A percentile compares a stretch with the other conserved stretches of the same genome.
phyloP scores from a whole-genome alignment of 1,139 yeast species.

The Sugiyamaella novakii region DNA sequence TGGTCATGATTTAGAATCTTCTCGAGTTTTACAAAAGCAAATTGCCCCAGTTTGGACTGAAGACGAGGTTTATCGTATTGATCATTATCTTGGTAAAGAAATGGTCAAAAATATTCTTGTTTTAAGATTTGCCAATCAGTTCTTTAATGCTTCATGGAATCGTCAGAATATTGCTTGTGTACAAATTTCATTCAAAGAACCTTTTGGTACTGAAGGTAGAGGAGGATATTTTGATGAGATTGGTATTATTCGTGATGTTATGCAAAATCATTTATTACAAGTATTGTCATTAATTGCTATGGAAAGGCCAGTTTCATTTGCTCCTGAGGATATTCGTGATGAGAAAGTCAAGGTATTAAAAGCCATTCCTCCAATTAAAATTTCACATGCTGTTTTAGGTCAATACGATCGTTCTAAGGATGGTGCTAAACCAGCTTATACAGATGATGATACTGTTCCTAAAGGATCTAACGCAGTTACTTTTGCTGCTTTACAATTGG shows the following conservation, averaged over 20 bases:
- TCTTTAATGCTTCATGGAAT: constrained; percentile 86
- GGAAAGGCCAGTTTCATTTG: constrained; percentile 91
- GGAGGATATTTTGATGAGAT: constrained; percentile 96
- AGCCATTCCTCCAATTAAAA: constrained; percentile 70
- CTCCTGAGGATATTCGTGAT: constrained; percentile 92
- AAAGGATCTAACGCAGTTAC: constrained; percentile 84
- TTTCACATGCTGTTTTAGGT: constrained; percentile 73
- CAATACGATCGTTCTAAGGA: constrained; percentile 85
- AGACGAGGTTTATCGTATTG: constrained; percentile 91
- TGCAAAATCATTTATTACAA: constrained; percentile 96
- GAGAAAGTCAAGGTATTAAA: constrained; percentile 92
- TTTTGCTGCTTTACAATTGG: constrained; percentile 79
- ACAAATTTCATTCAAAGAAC: constrained; percentile 92
- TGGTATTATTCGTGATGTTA: constrained; percentile 96
- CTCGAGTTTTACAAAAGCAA: constrained; percentile 72
- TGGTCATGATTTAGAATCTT: constrained; percentile 83
- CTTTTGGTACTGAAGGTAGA: constrained; percentile 97
- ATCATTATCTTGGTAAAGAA: constrained; percentile 96
- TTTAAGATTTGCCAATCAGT: constrained; percentile 85
- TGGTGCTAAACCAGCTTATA: constrained; percentile 85
- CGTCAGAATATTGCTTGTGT: constrained; percentile 72
- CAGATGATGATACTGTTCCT: constrained; percentile 91
- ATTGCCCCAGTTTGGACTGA: constrained; percentile 87
- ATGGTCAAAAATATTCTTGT: constrained; percentile 93
- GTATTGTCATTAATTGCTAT: constrained; percentile 87